Percentiles rank a stretch among this genome's conserved stretches.
These are phyloP conservation scores for Hygrophorus pudorinus DNA, from an alignment of 768 basidiomycete genomes.

Conservation along the genomic window DNA sequence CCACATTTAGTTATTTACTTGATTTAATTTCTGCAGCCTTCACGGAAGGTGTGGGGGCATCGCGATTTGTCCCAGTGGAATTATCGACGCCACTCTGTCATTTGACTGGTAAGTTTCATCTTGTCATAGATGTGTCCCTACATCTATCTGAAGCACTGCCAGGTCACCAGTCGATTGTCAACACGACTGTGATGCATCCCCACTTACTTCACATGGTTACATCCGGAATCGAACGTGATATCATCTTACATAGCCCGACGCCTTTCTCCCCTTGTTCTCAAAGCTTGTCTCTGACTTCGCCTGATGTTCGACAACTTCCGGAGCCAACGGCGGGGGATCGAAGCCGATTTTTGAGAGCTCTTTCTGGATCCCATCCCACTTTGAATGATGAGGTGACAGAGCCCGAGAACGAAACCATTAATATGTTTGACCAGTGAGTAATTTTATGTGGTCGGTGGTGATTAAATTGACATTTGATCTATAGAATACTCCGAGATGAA, in stretches of 20 bases:
- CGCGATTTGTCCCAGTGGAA: conserved; percentile 50
- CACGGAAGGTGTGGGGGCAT: conserved; percentile 24
- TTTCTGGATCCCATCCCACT: conserved; percentile 9
- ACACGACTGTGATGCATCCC: conserved; percentile 66
- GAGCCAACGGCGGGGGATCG: conserved; percentile 24
- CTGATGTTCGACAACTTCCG: conserved; percentile 36
- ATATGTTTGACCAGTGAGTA: conserved; percentile 65
- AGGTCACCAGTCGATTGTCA: conserved; percentile 76
- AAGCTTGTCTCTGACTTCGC: conserved; percentile 35
- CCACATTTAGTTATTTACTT: conserved; percentile 5
- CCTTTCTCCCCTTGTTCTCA: conserved; percentile 40
- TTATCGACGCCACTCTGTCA: conserved; percentile 54
- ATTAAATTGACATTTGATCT: conserved; percentile 1
- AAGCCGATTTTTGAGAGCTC: conserved; percentile 26
- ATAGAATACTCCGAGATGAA: conserved; percentile 52
- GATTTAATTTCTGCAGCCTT: conserved; percentile 29
- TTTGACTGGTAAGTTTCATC: conserved; percentile 37
- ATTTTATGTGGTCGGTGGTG: neutral
- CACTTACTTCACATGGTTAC: conserved; percentile 55
- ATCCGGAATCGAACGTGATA: conserved; percentile 62
- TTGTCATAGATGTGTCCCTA: neutral
- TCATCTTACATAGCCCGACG: conserved; percentile 62
- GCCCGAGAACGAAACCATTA: conserved; percentile 42
- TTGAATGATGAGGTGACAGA: conserved; percentile 23
- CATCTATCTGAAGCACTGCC: neutral